Evolutionary conservation across 306 rosid species (phyloP), one percentile per base, ranked within the genome.

Genomic region (Begonia fuchsioides): DNA sequence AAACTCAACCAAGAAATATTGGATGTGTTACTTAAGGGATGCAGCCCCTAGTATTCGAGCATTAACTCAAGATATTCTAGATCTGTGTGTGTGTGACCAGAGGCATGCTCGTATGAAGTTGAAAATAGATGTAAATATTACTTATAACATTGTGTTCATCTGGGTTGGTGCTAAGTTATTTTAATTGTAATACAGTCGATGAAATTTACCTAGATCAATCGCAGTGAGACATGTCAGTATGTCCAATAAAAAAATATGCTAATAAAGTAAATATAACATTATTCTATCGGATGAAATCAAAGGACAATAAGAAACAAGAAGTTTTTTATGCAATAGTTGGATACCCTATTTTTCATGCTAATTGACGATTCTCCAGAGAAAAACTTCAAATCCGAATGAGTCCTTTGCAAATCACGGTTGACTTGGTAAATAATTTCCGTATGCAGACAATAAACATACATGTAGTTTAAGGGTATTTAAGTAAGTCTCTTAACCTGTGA

Each of bases 321-420:
- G 11, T 16, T 20, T 38, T 15, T 20, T 17, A 66, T 18, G 13
- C n/a, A 19, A n/a, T 4, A 41, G n/a, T 41, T 10, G 45, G 45
- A 48, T 75, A 85, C 95, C 78, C 74, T 75, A 50, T 73, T 75
- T 70, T 60, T 76, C 56, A 62, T 57, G 66, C 87, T 71, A 58
- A 66, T 66, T 56, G 93, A 54, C 12, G 87, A 73, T 38, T 78
- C 77, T 43, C 78, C 85, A 0, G 87, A 71, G 55, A 86, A 86
- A 75, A 86, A 86, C 52, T 78, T 70, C 69, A 76, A 47, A 68
- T 81, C 79, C 39, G 95, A 85, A 70, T 86, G 95, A 17, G 93
- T 78, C 3, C 88, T 80, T 59, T 67, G 71, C 54, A 86, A 57
- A 72, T 86, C 95, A 47, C 95, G 80, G 64, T 81, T 80, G 57